Conservation (phyloP, 768 basidiomycete genomes). For the Candolleomyces efflorescens region DNA sequence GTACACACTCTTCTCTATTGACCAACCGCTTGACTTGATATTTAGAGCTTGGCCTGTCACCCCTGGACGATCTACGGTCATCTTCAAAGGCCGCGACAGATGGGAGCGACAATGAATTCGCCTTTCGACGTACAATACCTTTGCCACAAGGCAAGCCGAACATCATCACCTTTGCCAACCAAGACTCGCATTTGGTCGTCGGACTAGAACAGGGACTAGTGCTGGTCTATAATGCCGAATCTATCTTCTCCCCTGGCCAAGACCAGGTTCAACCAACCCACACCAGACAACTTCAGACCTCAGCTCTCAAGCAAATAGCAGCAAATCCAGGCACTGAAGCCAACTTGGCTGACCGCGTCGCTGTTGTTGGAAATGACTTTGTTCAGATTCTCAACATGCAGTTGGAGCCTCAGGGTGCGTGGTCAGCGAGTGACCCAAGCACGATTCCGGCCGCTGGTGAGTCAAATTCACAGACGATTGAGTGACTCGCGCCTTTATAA, state of each 20-base stretch:
- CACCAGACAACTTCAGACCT: slow-evolving; percentile 40
- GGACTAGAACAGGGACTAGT: slow-evolving; percentile 57
- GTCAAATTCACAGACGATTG: slow-evolving; percentile 19
- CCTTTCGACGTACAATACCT: slow-evolving; percentile 47
- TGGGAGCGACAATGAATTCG: slow-evolving; percentile 35
- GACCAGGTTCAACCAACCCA: slow-evolving; percentile 44
- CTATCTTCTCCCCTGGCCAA: slow-evolving; percentile 43
- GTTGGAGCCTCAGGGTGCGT: slow-evolving; percentile 54
- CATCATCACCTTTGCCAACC: slow-evolving; percentile 50
- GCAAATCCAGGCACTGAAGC: slow-evolving; percentile 60
- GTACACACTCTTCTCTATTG: slow-evolving; percentile 10
- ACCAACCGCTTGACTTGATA: background rate
- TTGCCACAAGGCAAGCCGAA: slow-evolving; percentile 45
- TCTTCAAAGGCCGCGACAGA: slow-evolving; percentile 43
- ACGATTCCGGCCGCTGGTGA: slow-evolving; percentile 56
- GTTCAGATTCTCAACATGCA: slow-evolving; percentile 60
- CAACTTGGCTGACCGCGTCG: slow-evolving; percentile 53
- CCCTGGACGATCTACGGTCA: slow-evolving; percentile 56
- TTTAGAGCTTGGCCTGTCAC: slow-evolving; percentile 58
- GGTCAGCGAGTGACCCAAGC: slow-evolving; percentile 40
- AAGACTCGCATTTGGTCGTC: slow-evolving; percentile 58
- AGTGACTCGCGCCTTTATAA: slow-evolving; percentile 1
- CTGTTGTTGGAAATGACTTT: slow-evolving; percentile 46
- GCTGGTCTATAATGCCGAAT: slow-evolving; percentile 52
- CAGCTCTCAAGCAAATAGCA: slow-evolving; percentile 48